A percentile compares a stretch with the other conserved stretches of the same genome.
Evolutionary conservation across 1,284 basidiomycete genomes (phyloP).

Genomic region (Trichosporon inkin): DNA sequence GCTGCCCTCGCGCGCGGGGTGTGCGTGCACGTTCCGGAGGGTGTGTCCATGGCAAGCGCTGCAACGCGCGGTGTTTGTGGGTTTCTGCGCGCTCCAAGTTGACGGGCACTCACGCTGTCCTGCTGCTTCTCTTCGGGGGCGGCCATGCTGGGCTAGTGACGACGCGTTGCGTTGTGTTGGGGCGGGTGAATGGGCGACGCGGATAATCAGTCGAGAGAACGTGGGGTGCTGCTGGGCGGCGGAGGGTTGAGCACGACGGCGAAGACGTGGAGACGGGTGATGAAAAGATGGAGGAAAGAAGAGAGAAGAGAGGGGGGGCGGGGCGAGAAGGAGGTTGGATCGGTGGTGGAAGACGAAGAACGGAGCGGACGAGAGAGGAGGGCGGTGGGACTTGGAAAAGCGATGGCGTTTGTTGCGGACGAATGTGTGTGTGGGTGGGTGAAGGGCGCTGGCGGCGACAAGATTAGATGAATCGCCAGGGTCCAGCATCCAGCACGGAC

Average conservation of each 20-base stretch:
- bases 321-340: not conserved
- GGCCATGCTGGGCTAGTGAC: slow-evolving; percentile 3
- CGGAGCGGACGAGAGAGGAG: too few relatives aligned
- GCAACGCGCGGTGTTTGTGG: too few relatives aligned
- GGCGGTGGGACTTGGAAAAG: too few relatives aligned
- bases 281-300: not conserved
- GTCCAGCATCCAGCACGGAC: not conserved
- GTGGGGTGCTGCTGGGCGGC: not conserved
- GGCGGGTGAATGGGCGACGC: not conserved
- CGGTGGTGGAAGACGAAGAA: too few relatives aligned
- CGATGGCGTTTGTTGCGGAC: not conserved
- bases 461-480: slow-evolving; percentile 7
- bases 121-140: slow-evolving; percentile 10
- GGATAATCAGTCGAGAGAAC: slow-evolving; percentile 1
- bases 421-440: not conserved
- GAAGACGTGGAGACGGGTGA: not conserved
- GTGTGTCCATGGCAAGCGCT: too few relatives aligned
- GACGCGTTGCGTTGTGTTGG: not conserved
- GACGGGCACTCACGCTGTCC: slow-evolving; percentile 2
- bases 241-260: not conserved
- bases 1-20: too few relatives aligned
- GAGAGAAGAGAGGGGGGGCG: not conserved
- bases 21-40: too few relatives aligned
- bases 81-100: not conserved
- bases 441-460: not conserved